phyloP scores from a whole-genome alignment of 2,329 filamentous ascomycete species.

The Fusarium poae region DNA sequence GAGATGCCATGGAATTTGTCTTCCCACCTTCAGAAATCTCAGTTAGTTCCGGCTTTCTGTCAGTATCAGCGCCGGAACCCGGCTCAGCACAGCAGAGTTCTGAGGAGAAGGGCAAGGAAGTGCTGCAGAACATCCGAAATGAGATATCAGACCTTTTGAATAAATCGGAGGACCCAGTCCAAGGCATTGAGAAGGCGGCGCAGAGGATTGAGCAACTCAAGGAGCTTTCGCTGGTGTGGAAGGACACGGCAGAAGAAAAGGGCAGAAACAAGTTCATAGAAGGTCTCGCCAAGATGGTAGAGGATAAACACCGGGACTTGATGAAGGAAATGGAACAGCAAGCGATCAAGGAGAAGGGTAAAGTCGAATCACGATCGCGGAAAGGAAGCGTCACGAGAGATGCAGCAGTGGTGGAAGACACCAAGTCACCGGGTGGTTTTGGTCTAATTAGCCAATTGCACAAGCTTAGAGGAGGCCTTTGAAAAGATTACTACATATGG shows the following conservation, averaged over 20 bases:
- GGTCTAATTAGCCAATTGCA: constrained; percentile 73
- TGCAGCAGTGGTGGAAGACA: constrained; percentile 54
- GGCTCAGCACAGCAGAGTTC: constrained; percentile 73
- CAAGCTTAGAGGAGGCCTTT: constrained; percentile 68
- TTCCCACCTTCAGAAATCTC: constrained; percentile 90
- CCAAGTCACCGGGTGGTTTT: constrained; percentile 64
- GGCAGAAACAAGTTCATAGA: constrained; percentile 86
- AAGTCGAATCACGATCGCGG: constrained; percentile 53
- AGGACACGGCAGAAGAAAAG: constrained; percentile 94
- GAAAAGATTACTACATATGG: constrained; percentile 17
- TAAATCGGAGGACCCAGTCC: constrained; percentile 67
- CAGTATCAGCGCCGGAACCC: constrained; percentile 86
- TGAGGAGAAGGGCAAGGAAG: constrained; percentile 88
- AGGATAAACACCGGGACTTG: constrained; percentile 74
- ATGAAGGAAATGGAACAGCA: constrained; percentile 66
- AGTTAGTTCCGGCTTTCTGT: constrained; percentile 86
- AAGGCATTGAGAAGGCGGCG: constrained; percentile 79
- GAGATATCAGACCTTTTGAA: constrained; percentile 79
- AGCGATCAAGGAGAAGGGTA: constrained; percentile 54
- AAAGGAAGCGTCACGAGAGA: constrained; percentile 53
- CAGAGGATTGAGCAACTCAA: constrained; percentile 82
- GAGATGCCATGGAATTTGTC: constrained; percentile 95
- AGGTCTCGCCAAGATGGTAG: constrained; percentile 81
- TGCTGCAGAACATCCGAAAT: constrained; percentile 75
- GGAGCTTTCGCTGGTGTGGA: constrained; percentile 85